Base-by-base conservation (phyloP, 176 grass and related monocot species). In the Cenchrus purpureus region DNA sequence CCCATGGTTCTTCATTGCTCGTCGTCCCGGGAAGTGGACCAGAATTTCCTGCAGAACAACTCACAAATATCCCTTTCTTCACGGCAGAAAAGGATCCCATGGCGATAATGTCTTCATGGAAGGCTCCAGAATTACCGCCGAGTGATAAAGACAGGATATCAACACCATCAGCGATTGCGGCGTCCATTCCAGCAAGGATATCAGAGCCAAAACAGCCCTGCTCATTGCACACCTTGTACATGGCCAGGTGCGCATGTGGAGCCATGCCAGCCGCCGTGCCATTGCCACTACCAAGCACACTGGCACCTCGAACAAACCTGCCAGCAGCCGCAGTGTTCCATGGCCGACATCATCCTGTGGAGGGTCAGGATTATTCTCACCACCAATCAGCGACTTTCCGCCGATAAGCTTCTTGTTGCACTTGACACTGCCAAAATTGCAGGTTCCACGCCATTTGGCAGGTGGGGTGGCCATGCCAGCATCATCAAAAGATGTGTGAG, bases 321-420 rank as follows among this genome's bases (percentile, higher is more conserved):
- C 91, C 91, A 0, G 85, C 88, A 0, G 91, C 78, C 0, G 88
- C 77, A 5, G 77, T 88, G 88, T 93, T 19, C 91, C 91, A 53
- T 93, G 91, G 11, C 91, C 91, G 12, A 25, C 4, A 7, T n/a
- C 17, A 52, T 93, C 87, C 8, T 4, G 0, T 12, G 81, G 62
- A 1, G 43, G 10, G 0, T 2, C 0, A 34, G 13, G 0, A 40
- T 40, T 40, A 17, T 11, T 28, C 3, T 12, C 0, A 9, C 68
- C 45, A 2, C 9, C 51, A 3, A 66, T 6, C 12, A 90, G 71
- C 2, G 29, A 20, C 79, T 34, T 68, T 10, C 57, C 91, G 45
- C 88, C 85, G 2, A 93, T 83, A 32, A 93, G 12, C n/a, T 93
- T 93, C 10, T 85, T 90, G 29, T 88, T 90, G 77, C 85, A 90